Conservation (phyloP, 192 early-diverging fungal genomes). For the Jimgerdemannia lactiflua region DNA sequence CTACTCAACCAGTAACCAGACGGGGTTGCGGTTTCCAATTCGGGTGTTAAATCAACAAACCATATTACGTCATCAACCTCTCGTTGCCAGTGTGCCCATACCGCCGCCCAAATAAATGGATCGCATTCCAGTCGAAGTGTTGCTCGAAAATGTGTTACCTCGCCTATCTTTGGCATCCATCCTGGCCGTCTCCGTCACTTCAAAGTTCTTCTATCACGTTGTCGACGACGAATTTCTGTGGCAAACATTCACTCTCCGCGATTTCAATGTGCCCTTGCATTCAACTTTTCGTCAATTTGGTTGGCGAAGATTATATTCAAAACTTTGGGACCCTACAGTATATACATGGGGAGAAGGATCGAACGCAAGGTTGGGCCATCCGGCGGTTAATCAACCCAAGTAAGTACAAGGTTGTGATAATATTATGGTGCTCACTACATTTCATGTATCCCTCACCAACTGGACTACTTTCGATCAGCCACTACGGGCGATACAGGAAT, state of each 20-base stretch:
- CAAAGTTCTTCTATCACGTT: conserved; percentile 1
- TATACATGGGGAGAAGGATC: background rate
- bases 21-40: too few species aligned
- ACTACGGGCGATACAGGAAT: background rate
- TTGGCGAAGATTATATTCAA: conserved; percentile 25
- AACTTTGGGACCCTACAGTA: conserved; percentile 11
- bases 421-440: background rate
- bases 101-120: too few species aligned
- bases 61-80: too few species aligned
- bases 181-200: conserved; percentile 1
- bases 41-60: too few species aligned
- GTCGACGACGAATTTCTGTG: conserved; percentile 5
- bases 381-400: too few species aligned
- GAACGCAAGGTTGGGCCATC: background rate
- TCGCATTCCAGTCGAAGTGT: conserved; percentile 4
- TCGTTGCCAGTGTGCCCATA: too few species aligned
- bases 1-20: too few species aligned
- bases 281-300: conserved; percentile 19
- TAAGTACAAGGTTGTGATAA: too few species aligned
- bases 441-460: background rate
- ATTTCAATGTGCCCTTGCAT: conserved; percentile 6
- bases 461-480: background rate
- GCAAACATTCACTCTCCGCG: conserved; percentile 6
- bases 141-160: conserved; percentile 8
- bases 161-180: conserved; percentile 1